phyloP scores from a whole-genome alignment of 192 early-diverging fungal species.

The Mortierella antarctica region DNA sequence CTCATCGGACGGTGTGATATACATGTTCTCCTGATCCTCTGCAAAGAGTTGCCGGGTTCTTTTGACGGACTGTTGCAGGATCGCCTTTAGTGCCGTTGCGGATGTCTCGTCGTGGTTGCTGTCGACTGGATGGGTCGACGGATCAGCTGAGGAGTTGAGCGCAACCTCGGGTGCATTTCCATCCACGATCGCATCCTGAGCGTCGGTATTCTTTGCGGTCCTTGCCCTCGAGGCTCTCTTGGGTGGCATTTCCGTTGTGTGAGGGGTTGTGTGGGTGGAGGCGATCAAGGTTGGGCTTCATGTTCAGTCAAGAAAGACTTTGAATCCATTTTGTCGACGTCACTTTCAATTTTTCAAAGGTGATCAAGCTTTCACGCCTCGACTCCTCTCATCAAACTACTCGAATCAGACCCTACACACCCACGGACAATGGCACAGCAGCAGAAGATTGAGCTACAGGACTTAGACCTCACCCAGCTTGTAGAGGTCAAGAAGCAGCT shows the following conservation, averaged over 20 bases:
- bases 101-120: background rate
- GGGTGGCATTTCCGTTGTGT: conserved; percentile 30
- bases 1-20: conserved; percentile 18
- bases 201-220: background rate
- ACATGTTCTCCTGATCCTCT: conserved; percentile 36
- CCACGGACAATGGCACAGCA: conserved; percentile 26
- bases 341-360: background rate
- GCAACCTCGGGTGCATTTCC: conserved; percentile 15
- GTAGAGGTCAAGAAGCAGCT: conserved; percentile 84
- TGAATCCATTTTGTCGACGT: conserved; percentile 10
- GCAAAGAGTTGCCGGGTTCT: conserved; percentile 45
- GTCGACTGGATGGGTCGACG: background rate
- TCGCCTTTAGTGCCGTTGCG: conserved; percentile 17
- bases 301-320: background rate
- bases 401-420: background rate
- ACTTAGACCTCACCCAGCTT: conserved; percentile 87
- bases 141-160: conserved; percentile 14
- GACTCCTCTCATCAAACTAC: background rate
- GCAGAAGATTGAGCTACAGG: conserved; percentile 77
- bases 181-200: conserved; percentile 40
- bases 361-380: background rate
- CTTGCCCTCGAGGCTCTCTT: conserved; percentile 46
- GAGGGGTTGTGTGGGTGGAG: background rate
- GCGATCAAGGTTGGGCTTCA: background rate
- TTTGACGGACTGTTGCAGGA: conserved; percentile 29